phyloP scores from a whole-genome alignment of 805 yeast genomes.

The Myxozyma vanderwaltii region DNA sequence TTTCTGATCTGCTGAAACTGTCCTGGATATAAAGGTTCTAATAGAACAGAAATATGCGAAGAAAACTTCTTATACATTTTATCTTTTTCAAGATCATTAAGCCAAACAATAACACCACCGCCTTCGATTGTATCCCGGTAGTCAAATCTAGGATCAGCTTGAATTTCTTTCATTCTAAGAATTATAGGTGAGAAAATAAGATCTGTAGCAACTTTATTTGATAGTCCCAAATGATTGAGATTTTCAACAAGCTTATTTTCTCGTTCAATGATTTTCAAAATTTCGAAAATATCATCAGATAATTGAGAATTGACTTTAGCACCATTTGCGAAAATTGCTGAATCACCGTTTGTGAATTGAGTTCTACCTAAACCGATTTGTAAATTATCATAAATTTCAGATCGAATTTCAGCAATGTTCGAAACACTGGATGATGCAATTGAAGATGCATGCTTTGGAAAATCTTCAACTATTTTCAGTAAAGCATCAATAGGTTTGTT shows the following conservation, averaged over 20 bases:
- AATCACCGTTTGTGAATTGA: constrained; percentile 38
- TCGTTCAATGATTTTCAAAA: constrained; percentile 45
- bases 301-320: constrained; percentile 47
- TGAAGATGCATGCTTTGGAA: constrained; percentile 56
- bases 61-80: constrained; percentile 51
- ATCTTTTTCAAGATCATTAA: constrained; percentile 77
- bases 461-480: constrained; percentile 49
- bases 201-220: constrained; percentile 43
- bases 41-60: constrained; percentile 51
- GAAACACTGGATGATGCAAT: constrained; percentile 40
- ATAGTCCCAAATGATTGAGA: constrained; percentile 43
- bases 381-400: constrained; percentile 37
- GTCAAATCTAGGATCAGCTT: constrained; percentile 41
- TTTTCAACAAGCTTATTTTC: constrained; percentile 43
- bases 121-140: constrained; percentile 37
- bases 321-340: constrained; percentile 66
- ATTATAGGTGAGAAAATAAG: constrained; percentile 41
- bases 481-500: constrained; percentile 46
- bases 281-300: constrained; percentile 41
- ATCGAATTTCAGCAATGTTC: constrained; percentile 22
- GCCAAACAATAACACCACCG: constrained; percentile 55
- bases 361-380: not conserved
- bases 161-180: constrained; percentile 20
- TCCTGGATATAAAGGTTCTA: constrained; percentile 53
- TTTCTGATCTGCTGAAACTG: constrained; percentile 70